Base-by-base conservation (phyloP, 805 yeast genomes). In the Myxozyma kluyveri region DNA sequence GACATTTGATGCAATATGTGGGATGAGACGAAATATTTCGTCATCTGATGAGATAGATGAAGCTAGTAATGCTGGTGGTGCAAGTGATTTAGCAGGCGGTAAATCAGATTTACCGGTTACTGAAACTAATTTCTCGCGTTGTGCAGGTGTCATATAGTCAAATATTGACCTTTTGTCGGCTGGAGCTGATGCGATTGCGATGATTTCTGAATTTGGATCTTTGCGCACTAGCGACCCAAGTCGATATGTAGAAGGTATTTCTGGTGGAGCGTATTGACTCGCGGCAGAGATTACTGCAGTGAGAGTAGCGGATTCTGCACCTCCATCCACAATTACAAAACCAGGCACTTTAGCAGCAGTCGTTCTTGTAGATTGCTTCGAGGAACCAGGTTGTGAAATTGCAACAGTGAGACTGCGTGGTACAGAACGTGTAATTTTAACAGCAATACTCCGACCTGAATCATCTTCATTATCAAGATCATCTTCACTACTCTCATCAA, bases 141-240 rank as follows among this genome's bases (percentile, higher is more conserved):
- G 65, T 4, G 26, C 61, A 1, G 63, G 54, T 3, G 61, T 49
- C 32, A 63, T 23, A 44, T 41, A 57, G 29, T 59, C 65, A 47
- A 62, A 63, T 4, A 63, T 53, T 4, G 67, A 64, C 33, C 54
- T 59, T 24, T 61, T 59, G 5, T 45, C 57, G 10, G 55, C 36
- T 4, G 57, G 49, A 18, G 31, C 43, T 12, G 43, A 10, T 3
- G 29, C 37, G 21, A 31, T 21, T 3, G 56, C 33, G 4, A 45
- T 42, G 31, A 52, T 32, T 4, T 24, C 21, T 7, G 46, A 39
- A 3, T 27, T 23, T 10, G 58, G 54, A 33, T 49, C 57, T 19
- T 31, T 41, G 26, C 26, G 36, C 5, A 54, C 33, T 7, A 50
- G 39, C 19, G 49, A 31, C 9, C 56, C 57, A 14, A 44, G 39